A percentile compares a stretch with the other conserved stretches of the same genome.
These are phyloP conservation scores for Sparassis latifolia DNA, from an alignment of 1,284 basidiomycete species.

Conservation along the genomic window DNA sequence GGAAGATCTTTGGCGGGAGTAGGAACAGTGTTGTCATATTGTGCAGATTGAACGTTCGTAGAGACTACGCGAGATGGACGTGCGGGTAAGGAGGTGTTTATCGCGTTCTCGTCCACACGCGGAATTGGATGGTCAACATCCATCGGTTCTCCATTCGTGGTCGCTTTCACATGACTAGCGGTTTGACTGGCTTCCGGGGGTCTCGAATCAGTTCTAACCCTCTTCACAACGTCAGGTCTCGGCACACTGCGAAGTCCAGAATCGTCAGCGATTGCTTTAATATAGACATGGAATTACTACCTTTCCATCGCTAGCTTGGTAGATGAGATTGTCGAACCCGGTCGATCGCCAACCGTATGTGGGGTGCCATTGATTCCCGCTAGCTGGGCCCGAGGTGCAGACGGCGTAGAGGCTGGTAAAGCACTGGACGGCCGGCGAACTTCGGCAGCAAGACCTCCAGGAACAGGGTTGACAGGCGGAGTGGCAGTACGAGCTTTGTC, in stretches of 20 bases:
- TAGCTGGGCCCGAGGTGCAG: constrained; percentile 49
- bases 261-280: background rate
- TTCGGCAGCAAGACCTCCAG: constrained; percentile 22
- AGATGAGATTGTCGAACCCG: constrained; percentile 23
- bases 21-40: background rate
- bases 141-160: constrained; percentile 29
- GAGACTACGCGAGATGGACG: no score
- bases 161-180: constrained; percentile 16
- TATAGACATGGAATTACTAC: constrained; percentile 27
- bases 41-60: no score
- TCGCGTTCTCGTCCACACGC: background rate
- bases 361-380: constrained; percentile 17
- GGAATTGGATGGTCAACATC: constrained; percentile 27
- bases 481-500: constrained; percentile 37
- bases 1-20: constrained; percentile 7
- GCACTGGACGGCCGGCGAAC: constrained; percentile 25
- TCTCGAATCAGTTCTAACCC: constrained; percentile 48
- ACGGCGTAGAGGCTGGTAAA: constrained; percentile 38
- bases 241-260: constrained; percentile 45
- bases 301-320: constrained; percentile 62
- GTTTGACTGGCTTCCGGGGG: constrained; percentile 15
- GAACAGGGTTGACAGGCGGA: constrained; percentile 31
- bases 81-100: no score
- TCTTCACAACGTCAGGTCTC: constrained; percentile 69
- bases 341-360: constrained; percentile 7